phyloP scores from a whole-genome alignment of 495 filamentous ascomycete genomes.

The Podospora pseudoanserina region DNA sequence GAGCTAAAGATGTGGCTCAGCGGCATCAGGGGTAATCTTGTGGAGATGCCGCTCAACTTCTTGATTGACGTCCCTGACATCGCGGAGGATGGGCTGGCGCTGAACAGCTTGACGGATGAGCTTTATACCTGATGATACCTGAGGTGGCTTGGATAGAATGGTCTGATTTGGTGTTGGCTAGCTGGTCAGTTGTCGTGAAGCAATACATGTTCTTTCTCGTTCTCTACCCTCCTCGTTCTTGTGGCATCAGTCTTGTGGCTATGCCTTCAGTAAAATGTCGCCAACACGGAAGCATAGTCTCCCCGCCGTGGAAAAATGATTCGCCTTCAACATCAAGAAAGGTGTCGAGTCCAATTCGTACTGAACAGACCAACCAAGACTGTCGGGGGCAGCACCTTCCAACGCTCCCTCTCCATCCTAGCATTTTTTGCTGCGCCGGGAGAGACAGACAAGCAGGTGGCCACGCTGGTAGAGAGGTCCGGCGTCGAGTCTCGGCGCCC shows the following conservation, averaged over 20 bases:
- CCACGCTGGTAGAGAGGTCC: too few relatives aligned
- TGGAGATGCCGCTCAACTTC: slow-evolving; percentile 92
- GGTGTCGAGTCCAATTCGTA: too few relatives aligned
- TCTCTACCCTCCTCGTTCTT: not conserved
- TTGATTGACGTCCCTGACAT: slow-evolving; percentile 79
- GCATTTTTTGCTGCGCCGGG: too few relatives aligned
- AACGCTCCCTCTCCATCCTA: too few relatives aligned
- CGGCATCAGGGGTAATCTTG: slow-evolving; percentile 71
- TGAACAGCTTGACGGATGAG: slow-evolving; percentile 79
- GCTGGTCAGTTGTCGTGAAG: not conserved
- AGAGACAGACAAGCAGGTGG: too few relatives aligned
- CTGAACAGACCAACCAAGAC: too few relatives aligned
- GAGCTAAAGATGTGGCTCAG: slow-evolving; percentile 82
- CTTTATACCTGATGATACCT: slow-evolving; percentile 63
- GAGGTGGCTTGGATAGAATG: not conserved
- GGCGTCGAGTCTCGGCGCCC: too few relatives aligned
- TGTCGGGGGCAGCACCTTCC: too few relatives aligned
- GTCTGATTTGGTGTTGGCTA: not conserved
- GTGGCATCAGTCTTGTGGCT: not conserved
- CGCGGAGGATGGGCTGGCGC: slow-evolving; percentile 73
- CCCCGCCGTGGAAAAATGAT: too few relatives aligned
- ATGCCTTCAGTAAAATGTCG: too few relatives aligned
- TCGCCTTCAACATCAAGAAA: too few relatives aligned
- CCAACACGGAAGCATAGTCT: too few relatives aligned
- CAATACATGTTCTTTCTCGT: not conserved